phyloP scores from a whole-genome alignment of 305 asterid species.

The Fraxinus baroniana region DNA sequence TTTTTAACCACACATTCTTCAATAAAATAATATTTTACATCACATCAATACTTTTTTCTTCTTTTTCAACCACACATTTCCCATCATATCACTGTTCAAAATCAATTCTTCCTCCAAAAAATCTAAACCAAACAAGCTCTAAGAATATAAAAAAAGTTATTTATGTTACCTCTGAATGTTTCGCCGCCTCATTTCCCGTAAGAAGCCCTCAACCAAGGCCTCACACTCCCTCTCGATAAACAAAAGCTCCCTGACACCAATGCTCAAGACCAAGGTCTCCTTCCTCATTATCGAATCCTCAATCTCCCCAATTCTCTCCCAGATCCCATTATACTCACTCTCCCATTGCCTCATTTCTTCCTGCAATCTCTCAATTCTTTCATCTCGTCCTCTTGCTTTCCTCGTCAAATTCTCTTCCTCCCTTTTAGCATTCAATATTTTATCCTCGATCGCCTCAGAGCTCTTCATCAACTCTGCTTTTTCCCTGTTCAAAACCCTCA shows the following conservation, averaged over 20 bases:
- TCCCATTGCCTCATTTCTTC: conserved; percentile 50
- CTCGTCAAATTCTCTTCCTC: conserved; percentile 45
- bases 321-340: conserved; percentile 44
- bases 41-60: too few relatives aligned
- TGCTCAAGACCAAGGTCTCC: conserved; percentile 66
- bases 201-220: conserved; percentile 35
- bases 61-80: too few relatives aligned
- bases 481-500: conserved; percentile 46
- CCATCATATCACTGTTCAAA: too few relatives aligned
- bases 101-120: too few relatives aligned
- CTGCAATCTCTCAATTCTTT: conserved; percentile 44
- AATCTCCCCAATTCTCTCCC: conserved; percentile 70
- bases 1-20: too few relatives aligned
- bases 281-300: conserved; percentile 63
- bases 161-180: conserved; percentile 45
- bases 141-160: neutral
- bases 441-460: conserved; percentile 38
- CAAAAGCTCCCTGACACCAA: conserved; percentile 86
- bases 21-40: too few relatives aligned
- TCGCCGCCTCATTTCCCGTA: conserved; percentile 45
- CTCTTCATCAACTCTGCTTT: conserved; percentile 40
- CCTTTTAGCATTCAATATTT: conserved; percentile 28
- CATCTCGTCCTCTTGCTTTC: conserved; percentile 39
- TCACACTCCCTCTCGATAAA: conserved; percentile 82
- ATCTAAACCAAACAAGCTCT: too few relatives aligned